These are phyloP conservation scores for Quercus mongolica DNA, from an alignment of 306 rosid species.

Conservation along the genomic window DNA sequence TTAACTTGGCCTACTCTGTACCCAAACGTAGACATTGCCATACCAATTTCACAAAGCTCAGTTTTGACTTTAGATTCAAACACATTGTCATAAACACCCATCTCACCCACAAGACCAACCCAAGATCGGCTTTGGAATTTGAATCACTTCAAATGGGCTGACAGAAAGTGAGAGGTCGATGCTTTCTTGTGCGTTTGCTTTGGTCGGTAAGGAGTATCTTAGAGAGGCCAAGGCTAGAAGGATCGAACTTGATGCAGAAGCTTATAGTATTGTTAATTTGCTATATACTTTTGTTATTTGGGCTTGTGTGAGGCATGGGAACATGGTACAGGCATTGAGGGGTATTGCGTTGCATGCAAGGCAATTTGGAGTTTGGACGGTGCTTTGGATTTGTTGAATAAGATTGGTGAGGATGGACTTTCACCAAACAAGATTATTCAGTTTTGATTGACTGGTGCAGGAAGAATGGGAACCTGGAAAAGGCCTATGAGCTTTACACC, in stretches of 20 bases:
- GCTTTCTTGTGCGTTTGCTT: no score
- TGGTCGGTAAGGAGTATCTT: no score
- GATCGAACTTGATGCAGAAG: slow-evolving; percentile 45
- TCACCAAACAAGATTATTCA: slow-evolving; percentile 44
- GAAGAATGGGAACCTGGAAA: slow-evolving; percentile 52
- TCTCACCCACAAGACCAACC: slow-evolving; percentile 32
- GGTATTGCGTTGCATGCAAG: slow-evolving; percentile 40
- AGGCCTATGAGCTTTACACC: slow-evolving; percentile 52
- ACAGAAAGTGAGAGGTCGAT: slow-evolving; percentile 7
- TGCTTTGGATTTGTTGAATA: slow-evolving; percentile 52
- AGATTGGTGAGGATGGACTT: slow-evolving; percentile 40
- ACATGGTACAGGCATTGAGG: slow-evolving; percentile 49
- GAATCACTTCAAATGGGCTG: slow-evolving; percentile 33
- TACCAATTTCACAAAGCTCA: background rate
- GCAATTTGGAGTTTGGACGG: slow-evolving; percentile 31
- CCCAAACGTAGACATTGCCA: background rate
- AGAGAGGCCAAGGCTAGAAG: slow-evolving; percentile 31
- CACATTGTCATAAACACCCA: slow-evolving; percentile 36
- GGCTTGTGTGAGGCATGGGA: slow-evolving; percentile 63
- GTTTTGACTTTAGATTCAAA: slow-evolving; percentile 7
- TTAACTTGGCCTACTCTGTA: background rate
- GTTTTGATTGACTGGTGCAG: slow-evolving; percentile 54
- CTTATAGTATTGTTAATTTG: slow-evolving; percentile 34
- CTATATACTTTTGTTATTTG: slow-evolving; percentile 45
- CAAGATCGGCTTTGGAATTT: slow-evolving; percentile 35